Base-by-base conservation (phyloP, 352 stramenopile species). In the Pythium aquatile region DNA sequence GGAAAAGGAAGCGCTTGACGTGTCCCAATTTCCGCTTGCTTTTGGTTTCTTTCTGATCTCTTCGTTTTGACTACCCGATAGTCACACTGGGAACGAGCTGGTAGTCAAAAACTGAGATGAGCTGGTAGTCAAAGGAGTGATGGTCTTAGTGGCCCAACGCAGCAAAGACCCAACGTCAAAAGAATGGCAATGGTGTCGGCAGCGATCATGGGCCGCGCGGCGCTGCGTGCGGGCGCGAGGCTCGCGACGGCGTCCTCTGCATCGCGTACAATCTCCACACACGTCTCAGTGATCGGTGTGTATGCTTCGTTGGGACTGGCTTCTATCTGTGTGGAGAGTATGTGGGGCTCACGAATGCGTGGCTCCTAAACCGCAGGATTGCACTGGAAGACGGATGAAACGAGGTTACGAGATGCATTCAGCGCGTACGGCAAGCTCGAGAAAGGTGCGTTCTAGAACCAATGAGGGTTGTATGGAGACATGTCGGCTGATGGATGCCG, bases 351-450 rank as follows among this genome's bases (percentile, higher is more conserved):
- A 61, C 63, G 29, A 39, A 55, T 61, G 56, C 17, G 33, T 1
- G 33, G 33, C 26, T 26, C 4, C 9, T 29, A 46, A 54, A 54
- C 13, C 14, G 24, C 55, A 93, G 83, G 83, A 61, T 69, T 93
- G 58, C 83, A 93, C 72, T 90, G 78, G 83, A 93, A 90, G 77
- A 93, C 84, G 49, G 84, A 93, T 58, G 78, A 91, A 66, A 83
- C 74, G 60, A 79, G 79, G 29, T 62, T 93, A 58, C 80, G 74
- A 6, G 48, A 89, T 56, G 77, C 77, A 26, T 93, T 93, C 63
- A 55, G 60, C 1, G 46, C 24, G 5, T 91, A 77, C 48, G 84
- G 84, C 29, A 80, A 66, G 28, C 69, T 93, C 8, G 73, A 93
- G 51, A 64, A 83, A 63, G 72, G 77, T 85, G 24, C 52, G 39